These are phyloP conservation scores for Pogostemon cablin DNA, from an alignment of 257 asterid species.

Conservation along the genomic window DNA sequence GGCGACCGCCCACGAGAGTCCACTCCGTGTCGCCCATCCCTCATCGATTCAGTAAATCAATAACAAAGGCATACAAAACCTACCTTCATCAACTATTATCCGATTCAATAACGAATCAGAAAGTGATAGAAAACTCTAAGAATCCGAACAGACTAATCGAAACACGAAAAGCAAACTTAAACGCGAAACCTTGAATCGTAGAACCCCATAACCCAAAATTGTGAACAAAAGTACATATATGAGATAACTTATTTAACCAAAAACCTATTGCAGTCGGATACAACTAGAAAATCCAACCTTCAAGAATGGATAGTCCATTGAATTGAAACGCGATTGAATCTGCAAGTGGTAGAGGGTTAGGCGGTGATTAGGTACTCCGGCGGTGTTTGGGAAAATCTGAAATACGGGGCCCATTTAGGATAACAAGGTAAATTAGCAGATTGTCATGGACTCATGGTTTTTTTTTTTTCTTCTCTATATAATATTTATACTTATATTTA, in stretches of 20 bases:
- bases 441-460: no score
- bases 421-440: neutral
- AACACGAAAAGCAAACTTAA: neutral
- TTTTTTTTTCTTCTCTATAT: no score
- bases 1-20: slow-evolving; percentile 41
- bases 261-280: neutral
- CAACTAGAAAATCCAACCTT: slow-evolving; percentile 32
- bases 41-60: slow-evolving; percentile 37
- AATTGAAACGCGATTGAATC: slow-evolving; percentile 20
- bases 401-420: neutral
- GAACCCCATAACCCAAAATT: slow-evolving; percentile 7
- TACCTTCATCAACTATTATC: slow-evolving; percentile 17
- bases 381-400: neutral
- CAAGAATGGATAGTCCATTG: slow-evolving; percentile 9
- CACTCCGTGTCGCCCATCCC: slow-evolving; percentile 44
- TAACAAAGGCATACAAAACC: slow-evolving; percentile 16
- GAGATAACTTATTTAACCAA: neutral
- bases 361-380: neutral
- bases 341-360: neutral
- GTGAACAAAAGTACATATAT: slow-evolving; percentile 9
- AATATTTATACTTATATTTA: no score
- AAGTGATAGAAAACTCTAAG: neutral
- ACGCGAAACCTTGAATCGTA: slow-evolving; percentile 23
- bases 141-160: slow-evolving; percentile 19
- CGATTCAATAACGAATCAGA: slow-evolving; percentile 24